Evolutionary conservation across 305 asterid species (phyloP).

Genomic region (Petunia hybrid): DNA sequence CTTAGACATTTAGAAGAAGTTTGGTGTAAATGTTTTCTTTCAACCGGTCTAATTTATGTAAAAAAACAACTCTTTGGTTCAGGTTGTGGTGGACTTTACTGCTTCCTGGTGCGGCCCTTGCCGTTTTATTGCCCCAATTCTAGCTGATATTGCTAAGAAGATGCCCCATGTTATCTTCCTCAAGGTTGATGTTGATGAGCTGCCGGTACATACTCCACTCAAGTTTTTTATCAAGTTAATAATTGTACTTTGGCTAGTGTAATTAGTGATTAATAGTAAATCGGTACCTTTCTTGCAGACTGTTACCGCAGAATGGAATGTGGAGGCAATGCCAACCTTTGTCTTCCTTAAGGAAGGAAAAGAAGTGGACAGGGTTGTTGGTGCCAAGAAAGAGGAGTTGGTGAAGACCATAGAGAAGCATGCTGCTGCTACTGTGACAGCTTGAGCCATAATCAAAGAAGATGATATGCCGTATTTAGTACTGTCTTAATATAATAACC

Average conservation of each 20-base stretch:
- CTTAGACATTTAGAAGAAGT: background rate
- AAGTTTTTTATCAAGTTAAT: background rate
- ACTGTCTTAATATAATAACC: background rate
- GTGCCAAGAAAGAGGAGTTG: constrained; percentile 62
- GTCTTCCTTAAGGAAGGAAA: constrained; percentile 62
- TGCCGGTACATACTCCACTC: constrained; percentile 49
- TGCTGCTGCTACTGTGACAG: constrained; percentile 36
- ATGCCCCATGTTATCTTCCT: constrained; percentile 58
- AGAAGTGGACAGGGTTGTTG: constrained; percentile 58
- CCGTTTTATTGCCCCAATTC: constrained; percentile 74
- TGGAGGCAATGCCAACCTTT: constrained; percentile 75
- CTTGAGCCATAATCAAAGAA: constrained; percentile 28
- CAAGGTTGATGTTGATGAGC: constrained; percentile 92
- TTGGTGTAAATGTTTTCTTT: background rate
- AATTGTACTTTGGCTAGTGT: background rate
- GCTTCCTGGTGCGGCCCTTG: constrained; percentile 93
- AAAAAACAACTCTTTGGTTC: background rate
- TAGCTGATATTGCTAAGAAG: constrained; percentile 79
- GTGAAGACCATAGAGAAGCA: constrained; percentile 40
- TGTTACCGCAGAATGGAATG: constrained; percentile 51
- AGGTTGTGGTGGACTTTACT: constrained; percentile 84
- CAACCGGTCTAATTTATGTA: background rate
- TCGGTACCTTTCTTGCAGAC: constrained; percentile 38
- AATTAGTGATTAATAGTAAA: background rate
- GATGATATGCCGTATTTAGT: background rate